Base-by-base conservation (phyloP, 306 rosid genomes). In the Glycine soja region DNA sequence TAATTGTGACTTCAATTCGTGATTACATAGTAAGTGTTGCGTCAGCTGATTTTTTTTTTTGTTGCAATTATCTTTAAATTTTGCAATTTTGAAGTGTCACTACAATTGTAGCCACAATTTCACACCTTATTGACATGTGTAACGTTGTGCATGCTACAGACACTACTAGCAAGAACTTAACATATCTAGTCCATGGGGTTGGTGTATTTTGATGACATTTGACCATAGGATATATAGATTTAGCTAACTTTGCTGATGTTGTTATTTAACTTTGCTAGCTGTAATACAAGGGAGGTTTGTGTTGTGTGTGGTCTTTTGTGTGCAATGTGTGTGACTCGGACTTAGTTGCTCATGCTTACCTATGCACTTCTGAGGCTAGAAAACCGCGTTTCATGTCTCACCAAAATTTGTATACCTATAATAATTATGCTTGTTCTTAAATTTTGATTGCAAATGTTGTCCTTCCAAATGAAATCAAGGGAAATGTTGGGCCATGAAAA, bases 381-480 rank as follows among this genome's bases (percentile, higher is more conserved):
- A 24, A 24, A 56, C 34, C 15, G 9, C 51, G 77, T 73, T 48
- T 42, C 30, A 24, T 24, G 30, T 24, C 30, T 24, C 30, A 24
- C 30, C 30, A 24, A 24, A 24, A 24, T 24, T 24, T 24, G 30
- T 24, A 24, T 24, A 24, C 30, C 24, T 24, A 24, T 24, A 24
- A 24, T 24, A 24, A 24, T 24, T 24, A 24, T 24, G 30, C 30
- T 34, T 15, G 45, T 77, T 7, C 57, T 72, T 51, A 50, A 81
- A 78, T 75, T 74, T 75, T 74, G 82, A 82, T 82, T 82, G 80
- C 8, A 32, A 65, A 79, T 8, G 10, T 79, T 82, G 80, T 70
- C 74, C 0, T 82, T 70, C 30, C 3, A 6, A n/a, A 63, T 63
- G 54, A 79, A 46, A 24, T 24, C 48, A 62, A 59, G 30, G 30